phyloP scores from a whole-genome alignment of 352 stramenopile species.

The Pythium periplocum region DNA sequence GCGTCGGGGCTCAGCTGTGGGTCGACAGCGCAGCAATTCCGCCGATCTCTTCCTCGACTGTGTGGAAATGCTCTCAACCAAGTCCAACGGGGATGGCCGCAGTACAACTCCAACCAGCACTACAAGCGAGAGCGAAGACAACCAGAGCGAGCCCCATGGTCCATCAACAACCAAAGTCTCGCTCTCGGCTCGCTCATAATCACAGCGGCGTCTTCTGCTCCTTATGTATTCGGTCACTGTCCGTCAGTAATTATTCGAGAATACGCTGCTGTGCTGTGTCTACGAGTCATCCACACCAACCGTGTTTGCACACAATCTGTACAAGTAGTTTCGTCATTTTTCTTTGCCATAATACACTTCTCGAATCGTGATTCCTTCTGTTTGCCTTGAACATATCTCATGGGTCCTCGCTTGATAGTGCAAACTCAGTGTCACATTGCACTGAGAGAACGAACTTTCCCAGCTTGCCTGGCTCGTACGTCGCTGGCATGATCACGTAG shows the following conservation, averaged over 20 bases:
- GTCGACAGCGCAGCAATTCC: conserved; percentile 61
- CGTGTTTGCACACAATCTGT: neutral
- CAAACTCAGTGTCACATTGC: conserved; percentile 78
- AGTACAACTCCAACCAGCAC: neutral
- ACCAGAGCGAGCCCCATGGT: neutral
- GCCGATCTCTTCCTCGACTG: conserved; percentile 82
- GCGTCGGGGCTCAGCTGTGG: conserved; percentile 15
- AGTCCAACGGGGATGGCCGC: conserved; percentile 7
- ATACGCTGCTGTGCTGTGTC: no score
- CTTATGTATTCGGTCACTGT: no score
- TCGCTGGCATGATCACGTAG: conserved; percentile 88
- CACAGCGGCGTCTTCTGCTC: no score
- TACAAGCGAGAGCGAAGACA: conserved; percentile 1
- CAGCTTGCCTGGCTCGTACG: conserved; percentile 72
- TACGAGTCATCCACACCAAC: neutral
- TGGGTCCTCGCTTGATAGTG: conserved; percentile 37
- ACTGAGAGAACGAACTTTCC: conserved; percentile 85
- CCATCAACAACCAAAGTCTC: no score
- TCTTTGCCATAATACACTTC: conserved; percentile 1
- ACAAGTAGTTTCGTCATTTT: conserved; percentile 6
- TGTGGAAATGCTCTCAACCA: conserved; percentile 56
- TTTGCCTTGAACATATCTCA: conserved; percentile 1
- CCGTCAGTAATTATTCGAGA: no score
- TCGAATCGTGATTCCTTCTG: neutral
- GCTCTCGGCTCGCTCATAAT: no score